Base-by-base conservation (phyloP, 2,329 filamentous ascomycete species). In the Samsoniella hepiali region DNA sequence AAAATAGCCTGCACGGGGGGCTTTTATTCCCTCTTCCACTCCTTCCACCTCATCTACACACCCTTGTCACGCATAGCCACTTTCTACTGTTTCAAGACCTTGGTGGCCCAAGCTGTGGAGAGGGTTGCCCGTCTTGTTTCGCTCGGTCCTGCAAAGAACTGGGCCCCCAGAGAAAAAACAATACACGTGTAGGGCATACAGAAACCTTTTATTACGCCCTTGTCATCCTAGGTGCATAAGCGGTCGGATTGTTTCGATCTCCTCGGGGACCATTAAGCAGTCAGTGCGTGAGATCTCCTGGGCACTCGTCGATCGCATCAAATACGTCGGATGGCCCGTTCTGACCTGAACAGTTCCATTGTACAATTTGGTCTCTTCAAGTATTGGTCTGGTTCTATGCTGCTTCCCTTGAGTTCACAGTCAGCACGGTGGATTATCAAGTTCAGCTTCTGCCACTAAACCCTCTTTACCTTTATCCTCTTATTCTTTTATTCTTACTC, bases 81-180 rank as follows among this genome's bases (percentile, higher is more conserved):
- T 58, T 57, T 49, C 62, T 54, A 22, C 62, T 63, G 62, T 59
- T 59, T 63, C 62, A 59, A 55, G 40, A 55, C 47, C 40, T 59
- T 54, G 50, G 55, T 58, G 62, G 56, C 38, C 50, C 55, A 53
- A 63, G 62, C 62, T 63, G 62, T 58, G 62, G 62, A 59, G 47
- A 58, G 55, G 45, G 13, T 40, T 54, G 40, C 49, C 47, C 34
- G 49, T 59, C 56, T 61, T 59, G 56, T 63, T 63, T 63, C 49
- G 62, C 62, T 63, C 62, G 62, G 62, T 58, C 62, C 62, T 63
- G 62, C 62, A 44, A 63, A 63, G 60, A 62, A 63, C 60, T 57
- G 60, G 60, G 60, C 29, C 53, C 49, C 36, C 42, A 50, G 49
- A 34, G 44, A 22, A 49, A 57, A 57, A 56, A 57, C 44, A 49